Evolutionary conservation across 768 basidiomycete genomes (phyloP).

Genomic region (Lactifluus rugatus): DNA sequence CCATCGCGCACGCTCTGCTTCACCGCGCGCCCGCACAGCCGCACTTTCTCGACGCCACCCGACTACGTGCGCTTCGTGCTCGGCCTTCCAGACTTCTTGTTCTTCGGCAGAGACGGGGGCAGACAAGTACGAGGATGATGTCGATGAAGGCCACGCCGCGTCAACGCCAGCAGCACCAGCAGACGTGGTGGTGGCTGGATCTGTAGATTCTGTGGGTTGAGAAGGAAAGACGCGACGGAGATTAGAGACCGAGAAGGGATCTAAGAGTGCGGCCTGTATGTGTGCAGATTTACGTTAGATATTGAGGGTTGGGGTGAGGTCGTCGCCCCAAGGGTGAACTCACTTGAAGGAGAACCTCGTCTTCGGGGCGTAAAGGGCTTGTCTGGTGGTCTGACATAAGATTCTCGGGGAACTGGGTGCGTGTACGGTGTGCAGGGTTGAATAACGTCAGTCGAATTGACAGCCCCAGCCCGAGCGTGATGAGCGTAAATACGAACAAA

Average conservation of each 20-base stretch:
- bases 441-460: too few relatives aligned
- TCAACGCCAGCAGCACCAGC: neutral
- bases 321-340: neutral
- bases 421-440: too few relatives aligned
- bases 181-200: neutral
- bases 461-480: too few relatives aligned
- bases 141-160: neutral
- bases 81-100: constrained; percentile 50
- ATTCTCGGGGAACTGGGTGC: neutral
- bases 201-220: neutral
- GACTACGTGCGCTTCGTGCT: constrained; percentile 59
- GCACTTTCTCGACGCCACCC: constrained; percentile 68
- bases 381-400: constrained; percentile 7
- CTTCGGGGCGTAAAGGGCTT: constrained; percentile 15
- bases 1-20: constrained; percentile 63
- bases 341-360: constrained; percentile 20
- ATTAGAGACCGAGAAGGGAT: constrained; percentile 14
- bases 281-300: neutral
- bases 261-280: constrained; percentile 18
- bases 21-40: constrained; percentile 63
- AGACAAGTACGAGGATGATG: neutral
- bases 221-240: constrained; percentile 13
- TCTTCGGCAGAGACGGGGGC: constrained; percentile 17
- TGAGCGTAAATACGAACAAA: too few relatives aligned
- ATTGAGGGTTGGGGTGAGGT: neutral